Conservation (phyloP, 75 land plant genomes). For the Pinus tabuliformis region DNA sequence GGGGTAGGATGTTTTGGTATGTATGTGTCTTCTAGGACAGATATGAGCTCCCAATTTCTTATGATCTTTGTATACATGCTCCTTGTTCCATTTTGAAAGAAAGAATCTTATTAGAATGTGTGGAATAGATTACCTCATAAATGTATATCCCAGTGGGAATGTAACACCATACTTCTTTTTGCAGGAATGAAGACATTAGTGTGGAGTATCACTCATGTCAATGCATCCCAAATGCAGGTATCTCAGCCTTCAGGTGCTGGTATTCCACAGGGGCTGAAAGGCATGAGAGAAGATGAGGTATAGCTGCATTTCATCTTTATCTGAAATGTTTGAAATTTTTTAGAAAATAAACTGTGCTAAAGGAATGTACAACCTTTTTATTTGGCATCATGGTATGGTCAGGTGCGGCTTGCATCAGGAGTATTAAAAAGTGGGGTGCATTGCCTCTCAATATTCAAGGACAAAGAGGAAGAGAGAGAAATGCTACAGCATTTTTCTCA, state of each 20-base stretch:
- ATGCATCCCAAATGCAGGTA: conserved; percentile 49
- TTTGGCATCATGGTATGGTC: not conserved
- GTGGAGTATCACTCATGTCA: conserved; percentile 96
- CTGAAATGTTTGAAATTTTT: not conserved
- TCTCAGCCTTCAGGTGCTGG: conserved; percentile 38
- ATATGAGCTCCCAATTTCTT: not conserved
- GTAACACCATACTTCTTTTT: conserved; percentile 3
- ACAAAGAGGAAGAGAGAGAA: conserved; percentile 96
- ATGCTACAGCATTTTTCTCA: conserved; percentile 85
- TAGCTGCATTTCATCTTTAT: not conserved
- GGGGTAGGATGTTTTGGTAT: no score
- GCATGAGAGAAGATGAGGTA: conserved; percentile 99
- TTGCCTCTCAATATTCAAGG: conserved; percentile 90
- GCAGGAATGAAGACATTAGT: conserved; percentile 98
- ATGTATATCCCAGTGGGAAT: no score
- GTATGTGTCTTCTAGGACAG: no score
- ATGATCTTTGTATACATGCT: not conserved
- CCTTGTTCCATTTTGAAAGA: not conserved
- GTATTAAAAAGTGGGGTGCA: conserved; percentile 93
- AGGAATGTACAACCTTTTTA: not conserved
- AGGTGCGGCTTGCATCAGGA: conserved; percentile 96
- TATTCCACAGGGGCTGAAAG: conserved; percentile 59
- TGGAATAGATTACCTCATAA: no score
- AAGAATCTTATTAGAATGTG: no score
- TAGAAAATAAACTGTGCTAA: no score